A percentile compares a stretch with the other conserved stretches of the same genome.
Evolutionary conservation across 306 rosid species (phyloP).

Genomic region (Vachellia collinsii): DNA sequence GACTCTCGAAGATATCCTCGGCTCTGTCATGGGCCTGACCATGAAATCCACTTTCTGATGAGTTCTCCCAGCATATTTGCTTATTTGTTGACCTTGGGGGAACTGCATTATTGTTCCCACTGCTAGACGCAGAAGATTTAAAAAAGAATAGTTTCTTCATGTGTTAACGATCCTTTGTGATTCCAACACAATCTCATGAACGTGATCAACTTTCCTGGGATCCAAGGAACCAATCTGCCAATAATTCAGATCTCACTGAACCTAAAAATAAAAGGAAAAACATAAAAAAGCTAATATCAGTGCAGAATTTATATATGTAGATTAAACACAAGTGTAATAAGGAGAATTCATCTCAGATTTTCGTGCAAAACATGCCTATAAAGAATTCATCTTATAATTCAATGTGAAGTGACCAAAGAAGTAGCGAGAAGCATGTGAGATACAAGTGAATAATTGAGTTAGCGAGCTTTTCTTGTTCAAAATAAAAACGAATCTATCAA

Average conservation of each 20-base stretch:
- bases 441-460: slow-evolving; percentile 29
- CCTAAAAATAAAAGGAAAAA: slow-evolving; percentile 38
- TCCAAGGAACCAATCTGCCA: slow-evolving; percentile 34
- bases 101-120: slow-evolving; percentile 52
- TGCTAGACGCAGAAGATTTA: slow-evolving; percentile 69
- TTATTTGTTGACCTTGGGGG: slow-evolving; percentile 56
- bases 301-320: slow-evolving; percentile 8
- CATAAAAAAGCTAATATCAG: slow-evolving; percentile 23
- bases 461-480: slow-evolving; percentile 30
- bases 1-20: slow-evolving; percentile 52
- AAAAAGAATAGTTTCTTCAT: slow-evolving; percentile 93
- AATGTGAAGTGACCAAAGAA: background rate
- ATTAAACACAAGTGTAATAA: background rate
- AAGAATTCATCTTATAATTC: background rate
- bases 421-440: slow-evolving; percentile 37
- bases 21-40: slow-evolving; percentile 43
- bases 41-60: slow-evolving; percentile 50
- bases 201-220: slow-evolving; percentile 29
- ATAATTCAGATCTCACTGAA: slow-evolving; percentile 33
- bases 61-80: slow-evolving; percentile 57
- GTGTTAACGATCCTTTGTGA: slow-evolving; percentile 35
- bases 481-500: slow-evolving; percentile 31
- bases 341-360: background rate
- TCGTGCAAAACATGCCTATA: background rate
- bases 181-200: slow-evolving; percentile 45